A percentile compares a stretch with the other conserved stretches of the same genome.
Conservation (phyloP, 2,329 filamentous ascomycete genomes). For the Massarina eburnea region DNA sequence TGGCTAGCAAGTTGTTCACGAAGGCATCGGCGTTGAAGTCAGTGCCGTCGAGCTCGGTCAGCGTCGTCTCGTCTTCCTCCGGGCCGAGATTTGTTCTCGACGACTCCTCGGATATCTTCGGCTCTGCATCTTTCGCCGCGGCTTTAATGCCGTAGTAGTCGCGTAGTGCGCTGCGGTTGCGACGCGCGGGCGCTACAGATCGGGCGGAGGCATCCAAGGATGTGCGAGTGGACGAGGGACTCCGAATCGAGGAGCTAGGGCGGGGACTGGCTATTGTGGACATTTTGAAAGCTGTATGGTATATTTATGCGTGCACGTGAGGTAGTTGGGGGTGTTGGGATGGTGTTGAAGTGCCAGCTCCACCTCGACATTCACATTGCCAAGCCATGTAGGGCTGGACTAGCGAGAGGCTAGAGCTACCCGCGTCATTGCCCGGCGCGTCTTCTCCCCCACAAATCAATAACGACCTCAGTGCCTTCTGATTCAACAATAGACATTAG, state of each 20-base stretch:
- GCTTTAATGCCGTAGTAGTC: constrained; percentile 89
- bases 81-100: constrained; percentile 34
- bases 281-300: constrained; percentile 48
- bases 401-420: constrained; percentile 13
- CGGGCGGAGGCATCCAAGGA: constrained; percentile 58
- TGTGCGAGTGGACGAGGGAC: constrained; percentile 75
- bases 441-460: constrained; percentile 2
- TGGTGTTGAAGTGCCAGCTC: neutral
- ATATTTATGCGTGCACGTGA: neutral
- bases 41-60: constrained; percentile 69
- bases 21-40: constrained; percentile 74
- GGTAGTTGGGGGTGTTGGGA: neutral
- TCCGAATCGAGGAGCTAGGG: constrained; percentile 61
- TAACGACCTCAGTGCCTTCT: neutral
- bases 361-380: constrained; percentile 10
- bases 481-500: too few species aligned
- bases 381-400: constrained; percentile 18
- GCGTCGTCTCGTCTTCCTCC: constrained; percentile 59
- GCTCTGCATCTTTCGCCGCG: constrained; percentile 35
- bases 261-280: constrained; percentile 62
- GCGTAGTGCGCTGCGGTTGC: constrained; percentile 83
- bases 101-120: constrained; percentile 36
- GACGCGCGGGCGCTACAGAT: constrained; percentile 50
- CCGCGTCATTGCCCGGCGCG: too few species aligned
- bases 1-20: constrained; percentile 62